Evolutionary conservation across 2,329 filamentous ascomycete species (phyloP).

Genomic region (Xenoacremonium recifei): DNA sequence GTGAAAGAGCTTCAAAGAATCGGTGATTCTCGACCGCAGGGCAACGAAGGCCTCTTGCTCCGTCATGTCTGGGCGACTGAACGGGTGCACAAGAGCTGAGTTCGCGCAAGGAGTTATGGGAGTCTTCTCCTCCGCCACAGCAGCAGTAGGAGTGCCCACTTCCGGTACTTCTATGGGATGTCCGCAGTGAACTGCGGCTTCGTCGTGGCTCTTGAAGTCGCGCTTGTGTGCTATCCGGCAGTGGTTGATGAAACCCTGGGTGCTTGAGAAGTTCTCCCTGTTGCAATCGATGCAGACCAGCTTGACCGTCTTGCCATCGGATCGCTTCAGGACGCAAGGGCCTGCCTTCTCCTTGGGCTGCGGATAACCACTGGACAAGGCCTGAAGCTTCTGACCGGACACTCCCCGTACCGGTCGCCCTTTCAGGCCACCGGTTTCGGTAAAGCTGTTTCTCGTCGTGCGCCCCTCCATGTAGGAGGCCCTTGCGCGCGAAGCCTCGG

Average conservation of each 20-base stretch:
- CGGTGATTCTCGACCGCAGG: constrained; percentile 52
- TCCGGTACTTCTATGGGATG: constrained; percentile 64
- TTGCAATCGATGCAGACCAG: constrained; percentile 87
- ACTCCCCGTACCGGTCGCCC: constrained; percentile 48
- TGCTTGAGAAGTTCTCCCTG: constrained; percentile 89
- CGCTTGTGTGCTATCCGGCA: constrained; percentile 93
- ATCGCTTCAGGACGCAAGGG: constrained; percentile 80
- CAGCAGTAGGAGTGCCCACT: constrained; percentile 11
- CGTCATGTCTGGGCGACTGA: constrained; percentile 44
- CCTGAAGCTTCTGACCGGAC: constrained; percentile 63
- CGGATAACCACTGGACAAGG: constrained; percentile 68
- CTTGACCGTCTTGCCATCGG: constrained; percentile 84
- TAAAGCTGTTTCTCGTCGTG: constrained; percentile 72
- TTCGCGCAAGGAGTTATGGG: constrained; percentile 10
- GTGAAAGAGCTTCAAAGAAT: constrained; percentile 51
- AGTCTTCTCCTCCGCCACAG: constrained; percentile 24
- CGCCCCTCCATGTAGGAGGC: constrained; percentile 62
- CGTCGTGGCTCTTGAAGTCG: constrained; percentile 94
- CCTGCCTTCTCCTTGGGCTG: constrained; percentile 78
- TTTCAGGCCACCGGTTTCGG: constrained; percentile 43
- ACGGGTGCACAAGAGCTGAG: constrained; percentile 31
- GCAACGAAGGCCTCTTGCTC: constrained; percentile 52
- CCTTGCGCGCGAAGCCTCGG: constrained; percentile 43
- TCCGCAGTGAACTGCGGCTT: constrained; percentile 84
- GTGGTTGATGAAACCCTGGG: constrained; percentile 99